Percentiles rank a stretch among this genome's conserved stretches.
Evolutionary conservation across 2,329 filamentous ascomycete genomes (phyloP).

Genomic region (Scedosporium dehoogii): DNA sequence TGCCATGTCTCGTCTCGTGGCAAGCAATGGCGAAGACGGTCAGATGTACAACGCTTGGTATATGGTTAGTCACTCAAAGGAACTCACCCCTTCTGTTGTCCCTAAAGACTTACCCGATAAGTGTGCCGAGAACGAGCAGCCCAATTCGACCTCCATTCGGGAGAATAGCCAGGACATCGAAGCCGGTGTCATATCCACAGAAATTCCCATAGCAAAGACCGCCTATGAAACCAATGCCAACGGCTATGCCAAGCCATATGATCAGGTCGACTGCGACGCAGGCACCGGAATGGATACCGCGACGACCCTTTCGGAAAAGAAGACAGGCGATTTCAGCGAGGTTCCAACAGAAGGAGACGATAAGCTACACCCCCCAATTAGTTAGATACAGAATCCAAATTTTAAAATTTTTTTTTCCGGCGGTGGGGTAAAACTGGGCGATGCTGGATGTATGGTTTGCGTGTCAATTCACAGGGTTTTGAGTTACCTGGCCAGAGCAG

Average conservation of each 20-base stretch:
- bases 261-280: constrained; percentile 10
- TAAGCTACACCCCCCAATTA: not conserved
- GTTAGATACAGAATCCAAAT: not conserved
- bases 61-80: not conserved
- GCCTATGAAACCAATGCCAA: not conserved
- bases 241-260: constrained; percentile 11
- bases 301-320: constrained; percentile 7
- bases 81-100: not conserved
- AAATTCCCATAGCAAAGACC: not conserved
- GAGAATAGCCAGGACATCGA: not conserved
- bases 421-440: not conserved
- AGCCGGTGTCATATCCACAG: not conserved
- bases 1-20: not conserved
- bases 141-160: not conserved
- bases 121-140: not conserved
- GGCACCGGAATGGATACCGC: constrained; percentile 10
- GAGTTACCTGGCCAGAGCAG: not conserved
- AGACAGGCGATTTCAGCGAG: constrained; percentile 9
- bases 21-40: not conserved
- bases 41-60: not conserved
- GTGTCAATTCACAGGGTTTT: not conserved
- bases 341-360: constrained; percentile 5
- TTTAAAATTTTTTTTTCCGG: not conserved
- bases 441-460: not conserved
- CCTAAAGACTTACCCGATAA: not conserved